phyloP scores from a whole-genome alignment of 768 basidiomycete species.

The Termitomyces sp. region DNA sequence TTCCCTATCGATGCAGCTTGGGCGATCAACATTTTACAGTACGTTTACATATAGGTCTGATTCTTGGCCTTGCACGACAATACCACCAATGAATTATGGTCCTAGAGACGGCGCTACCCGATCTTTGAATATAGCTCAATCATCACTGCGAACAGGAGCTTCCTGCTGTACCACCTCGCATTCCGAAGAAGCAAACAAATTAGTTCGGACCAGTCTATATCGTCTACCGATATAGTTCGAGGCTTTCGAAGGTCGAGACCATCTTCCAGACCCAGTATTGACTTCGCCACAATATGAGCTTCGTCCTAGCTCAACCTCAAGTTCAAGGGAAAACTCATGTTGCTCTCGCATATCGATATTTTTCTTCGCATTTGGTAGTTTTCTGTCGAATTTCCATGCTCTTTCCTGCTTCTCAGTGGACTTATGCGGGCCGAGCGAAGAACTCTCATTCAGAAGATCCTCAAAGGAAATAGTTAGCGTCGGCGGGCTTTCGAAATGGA shows the following conservation, averaged over 20 bases:
- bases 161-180: background rate
- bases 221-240: background rate
- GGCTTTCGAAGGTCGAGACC: background rate
- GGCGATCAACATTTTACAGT: too few relatives aligned
- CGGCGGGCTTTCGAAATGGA: background rate
- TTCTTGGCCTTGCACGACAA: background rate
- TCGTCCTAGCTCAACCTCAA: background rate
- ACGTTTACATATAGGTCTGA: too few relatives aligned
- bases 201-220: background rate
- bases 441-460: background rate
- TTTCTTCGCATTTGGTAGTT: background rate
- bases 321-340: background rate
- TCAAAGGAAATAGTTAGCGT: background rate
- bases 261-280: background rate
- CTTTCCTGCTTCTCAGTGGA: background rate
- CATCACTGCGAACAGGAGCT: background rate
- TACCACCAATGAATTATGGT: background rate
- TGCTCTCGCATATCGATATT: background rate
- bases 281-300: background rate
- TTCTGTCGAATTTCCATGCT: background rate
- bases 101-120: background rate
- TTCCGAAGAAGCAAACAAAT: background rate
- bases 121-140: background rate
- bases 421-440: background rate
- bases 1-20: too few relatives aligned